Evolutionary conservation across 805 yeast genomes (phyloP).

Genomic region (Kazachstania kunashirensis): DNA sequence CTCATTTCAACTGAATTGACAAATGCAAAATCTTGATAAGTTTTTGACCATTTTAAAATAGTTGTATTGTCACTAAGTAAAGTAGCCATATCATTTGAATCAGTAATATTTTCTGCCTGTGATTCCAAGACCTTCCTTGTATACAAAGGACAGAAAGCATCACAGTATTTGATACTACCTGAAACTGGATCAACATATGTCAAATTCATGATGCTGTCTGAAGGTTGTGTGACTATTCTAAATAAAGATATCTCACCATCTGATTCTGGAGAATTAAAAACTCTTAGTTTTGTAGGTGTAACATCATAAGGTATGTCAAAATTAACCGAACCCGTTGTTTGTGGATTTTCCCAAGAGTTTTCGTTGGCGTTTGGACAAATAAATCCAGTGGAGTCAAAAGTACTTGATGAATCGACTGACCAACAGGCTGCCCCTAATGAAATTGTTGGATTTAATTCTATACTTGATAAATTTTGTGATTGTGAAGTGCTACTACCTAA

Average conservation of each 20-base stretch:
- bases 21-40: constrained; percentile 77
- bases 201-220: constrained; percentile 84
- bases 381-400: constrained; percentile 30
- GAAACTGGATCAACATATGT: constrained; percentile 72
- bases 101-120: constrained; percentile 19
- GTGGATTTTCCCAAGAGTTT: constrained; percentile 44
- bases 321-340: constrained; percentile 54
- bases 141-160: constrained; percentile 78
- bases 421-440: constrained; percentile 49
- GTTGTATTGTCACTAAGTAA: constrained; percentile 30
- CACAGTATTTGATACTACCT: constrained; percentile 54
- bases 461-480: constrained; percentile 15
- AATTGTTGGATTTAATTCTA: constrained; percentile 52
- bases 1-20: constrained; percentile 55
- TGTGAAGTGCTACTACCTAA: constrained; percentile 30
- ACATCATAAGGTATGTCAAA: constrained; percentile 48
- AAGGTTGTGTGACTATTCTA: constrained; percentile 66
- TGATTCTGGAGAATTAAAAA: constrained; percentile 49
- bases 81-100: constrained; percentile 16
- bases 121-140: constrained; percentile 30
- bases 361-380: constrained; percentile 46
- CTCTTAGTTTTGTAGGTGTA: constrained; percentile 60
- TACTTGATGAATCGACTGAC: constrained; percentile 33
- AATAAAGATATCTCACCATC: constrained; percentile 46
- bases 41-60: constrained; percentile 30